Conservation (phyloP, 345 rosid genomes). For the Rhizophora mangle region DNA sequence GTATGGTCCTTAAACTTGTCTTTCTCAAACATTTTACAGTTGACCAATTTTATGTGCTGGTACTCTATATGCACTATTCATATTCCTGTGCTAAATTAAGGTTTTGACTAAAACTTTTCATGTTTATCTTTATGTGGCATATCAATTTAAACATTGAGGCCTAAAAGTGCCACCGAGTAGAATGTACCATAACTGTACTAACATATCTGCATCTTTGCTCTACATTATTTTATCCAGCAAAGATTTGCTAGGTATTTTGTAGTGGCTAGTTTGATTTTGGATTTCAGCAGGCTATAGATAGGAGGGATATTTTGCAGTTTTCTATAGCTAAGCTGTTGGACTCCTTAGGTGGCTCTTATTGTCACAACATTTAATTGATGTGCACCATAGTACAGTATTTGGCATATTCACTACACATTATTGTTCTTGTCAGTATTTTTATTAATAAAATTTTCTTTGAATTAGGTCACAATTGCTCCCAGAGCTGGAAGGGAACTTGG, state of each 20-base stretch:
- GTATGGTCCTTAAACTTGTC: constrained; percentile 44
- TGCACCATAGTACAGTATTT: no score
- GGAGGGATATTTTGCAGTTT: not conserved
- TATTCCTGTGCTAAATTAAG: not conserved
- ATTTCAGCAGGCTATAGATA: not conserved
- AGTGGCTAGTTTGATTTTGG: not conserved
- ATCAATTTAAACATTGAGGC: not conserved
- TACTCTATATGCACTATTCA: not conserved
- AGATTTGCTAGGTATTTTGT: not conserved
- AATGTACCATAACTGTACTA: not conserved
- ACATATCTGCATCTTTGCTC: not conserved
- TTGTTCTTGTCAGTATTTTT: no score
- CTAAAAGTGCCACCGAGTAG: not conserved
- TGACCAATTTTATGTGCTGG: not conserved
- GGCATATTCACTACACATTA: no score
- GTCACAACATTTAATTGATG: no score
- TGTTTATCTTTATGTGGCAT: no score
- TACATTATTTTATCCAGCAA: not conserved
- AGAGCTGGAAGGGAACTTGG: constrained; percentile 94
- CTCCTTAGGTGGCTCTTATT: no score
- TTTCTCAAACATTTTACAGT: not conserved
- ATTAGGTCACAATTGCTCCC: constrained; percentile 82
- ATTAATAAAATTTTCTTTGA: constrained; percentile 10
- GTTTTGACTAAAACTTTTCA: not conserved
- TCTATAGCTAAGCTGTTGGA: no score